Evolutionary conservation across 306 rosid species (phyloP).

Genomic region (Quercus agrifolia): DNA sequence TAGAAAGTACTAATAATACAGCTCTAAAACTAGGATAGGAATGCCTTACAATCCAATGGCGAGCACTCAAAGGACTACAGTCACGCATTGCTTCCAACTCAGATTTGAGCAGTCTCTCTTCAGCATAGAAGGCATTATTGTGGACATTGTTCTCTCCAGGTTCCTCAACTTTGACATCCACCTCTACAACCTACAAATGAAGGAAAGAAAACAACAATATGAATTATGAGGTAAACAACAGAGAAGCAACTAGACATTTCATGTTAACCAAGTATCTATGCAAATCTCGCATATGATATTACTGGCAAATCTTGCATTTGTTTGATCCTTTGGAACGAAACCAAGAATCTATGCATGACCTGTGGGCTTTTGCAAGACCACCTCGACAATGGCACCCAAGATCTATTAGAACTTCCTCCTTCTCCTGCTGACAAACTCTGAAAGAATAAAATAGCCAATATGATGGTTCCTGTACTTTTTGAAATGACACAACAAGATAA

Average conservation of each 20-base stretch:
- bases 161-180: constrained; percentile 70
- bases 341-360: constrained; percentile 51
- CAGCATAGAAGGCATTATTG: constrained; percentile 73
- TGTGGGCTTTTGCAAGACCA: constrained; percentile 40
- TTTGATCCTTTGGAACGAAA: constrained; percentile 44
- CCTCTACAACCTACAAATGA: constrained; percentile 67
- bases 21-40: constrained; percentile 9
- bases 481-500: background rate
- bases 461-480: background rate
- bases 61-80: constrained; percentile 71
- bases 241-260: background rate
- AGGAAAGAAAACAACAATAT: constrained; percentile 1
- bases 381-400: constrained; percentile 58
- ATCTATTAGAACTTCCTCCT: constrained; percentile 45
- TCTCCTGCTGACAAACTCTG: constrained; percentile 61
- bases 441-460: constrained; percentile 13
- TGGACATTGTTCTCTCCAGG: constrained; percentile 78
- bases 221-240: background rate
- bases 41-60: constrained; percentile 84
- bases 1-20: background rate
- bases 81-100: constrained; percentile 80
- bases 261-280: background rate
- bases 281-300: background rate
- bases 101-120: constrained; percentile 64
- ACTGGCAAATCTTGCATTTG: constrained; percentile 60